Percentiles rank a stretch among this genome's conserved stretches.
These are phyloP conservation scores for Sporisorium iseilematis-ciliati DNA, from an alignment of 1,284 basidiomycete genomes.

Conservation along the genomic window DNA sequence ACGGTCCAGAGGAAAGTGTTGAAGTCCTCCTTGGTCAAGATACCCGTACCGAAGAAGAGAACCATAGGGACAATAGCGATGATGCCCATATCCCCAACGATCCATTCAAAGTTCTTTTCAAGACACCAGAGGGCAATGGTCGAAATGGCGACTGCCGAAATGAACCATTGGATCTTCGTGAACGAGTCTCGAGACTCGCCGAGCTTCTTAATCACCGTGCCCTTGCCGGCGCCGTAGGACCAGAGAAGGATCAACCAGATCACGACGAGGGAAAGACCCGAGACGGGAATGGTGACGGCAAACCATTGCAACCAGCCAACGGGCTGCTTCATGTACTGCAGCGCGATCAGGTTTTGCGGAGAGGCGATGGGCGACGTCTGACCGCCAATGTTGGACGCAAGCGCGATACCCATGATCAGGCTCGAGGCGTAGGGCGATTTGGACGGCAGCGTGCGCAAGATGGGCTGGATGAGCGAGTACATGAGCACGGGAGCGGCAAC, in stretches of 20 bases:
- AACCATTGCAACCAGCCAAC: slow-evolving; percentile 96
- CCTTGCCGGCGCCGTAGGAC: slow-evolving; percentile 85
- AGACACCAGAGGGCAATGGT: slow-evolving; percentile 94
- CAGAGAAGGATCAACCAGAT: slow-evolving; percentile 92
- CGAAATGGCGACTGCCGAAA: slow-evolving; percentile 82
- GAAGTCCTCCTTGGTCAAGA: slow-evolving; percentile 83
- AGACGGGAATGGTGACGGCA: slow-evolving; percentile 90
- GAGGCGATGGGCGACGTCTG: slow-evolving; percentile 91
- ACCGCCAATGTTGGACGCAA: slow-evolving; percentile 98
- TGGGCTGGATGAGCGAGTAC: slow-evolving; percentile 97
- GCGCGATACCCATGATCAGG: slow-evolving; percentile 92
- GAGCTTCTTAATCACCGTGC: slow-evolving; percentile 64
- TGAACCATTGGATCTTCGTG: slow-evolving; percentile 89
- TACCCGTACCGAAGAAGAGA: slow-evolving; percentile 92
- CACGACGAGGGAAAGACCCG: slow-evolving; percentile 82
- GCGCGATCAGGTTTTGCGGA: slow-evolving; percentile 95
- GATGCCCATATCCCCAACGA: slow-evolving; percentile 93
- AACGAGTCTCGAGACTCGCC: slow-evolving; percentile 72
- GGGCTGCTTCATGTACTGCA: slow-evolving; percentile 86
- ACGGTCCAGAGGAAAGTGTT: slow-evolving; percentile 70
- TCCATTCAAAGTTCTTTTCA: slow-evolving; percentile 82
- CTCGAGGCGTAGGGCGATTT: slow-evolving; percentile 89
- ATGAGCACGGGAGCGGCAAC: slow-evolving; percentile 97
- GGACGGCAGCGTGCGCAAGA: slow-evolving; percentile 88
- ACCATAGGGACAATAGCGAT: slow-evolving; percentile 93